Evolutionary conservation across 1,139 yeast genomes (phyloP).

Genomic region (Zygoascus sp.): DNA sequence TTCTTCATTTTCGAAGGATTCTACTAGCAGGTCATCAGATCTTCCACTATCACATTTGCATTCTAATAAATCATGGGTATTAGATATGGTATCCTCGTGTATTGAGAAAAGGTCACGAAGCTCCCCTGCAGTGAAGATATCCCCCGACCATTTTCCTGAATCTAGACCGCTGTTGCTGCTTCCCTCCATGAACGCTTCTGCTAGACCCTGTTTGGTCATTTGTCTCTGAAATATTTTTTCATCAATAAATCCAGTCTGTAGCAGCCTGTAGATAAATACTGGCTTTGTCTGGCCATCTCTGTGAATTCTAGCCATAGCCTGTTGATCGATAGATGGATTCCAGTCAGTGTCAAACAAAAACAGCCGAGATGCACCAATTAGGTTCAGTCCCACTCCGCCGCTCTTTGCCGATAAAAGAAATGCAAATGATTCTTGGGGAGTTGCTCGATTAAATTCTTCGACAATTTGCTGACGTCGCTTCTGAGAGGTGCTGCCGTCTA

Average conservation of each 20-base stretch:
- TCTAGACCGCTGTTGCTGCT: slow-evolving; percentile 2
- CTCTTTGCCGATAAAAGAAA: slow-evolving; percentile 84
- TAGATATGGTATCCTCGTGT: slow-evolving; percentile 48
- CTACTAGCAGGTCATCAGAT: slow-evolving; percentile 15
- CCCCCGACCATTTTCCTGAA: slow-evolving; percentile 13
- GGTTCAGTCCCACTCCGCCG: slow-evolving; percentile 91
- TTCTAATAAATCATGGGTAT: slow-evolving; percentile 80
- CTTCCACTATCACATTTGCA: slow-evolving; percentile 51
- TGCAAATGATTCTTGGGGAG: slow-evolving; percentile 46
- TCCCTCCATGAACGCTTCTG: slow-evolving; percentile 58
- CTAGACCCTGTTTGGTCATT: slow-evolving; percentile 72
- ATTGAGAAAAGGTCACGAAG: slow-evolving; percentile 71
- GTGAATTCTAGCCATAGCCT: slow-evolving; percentile 94
- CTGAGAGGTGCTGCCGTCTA: slow-evolving; percentile 83
- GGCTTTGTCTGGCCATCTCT: slow-evolving; percentile 85
- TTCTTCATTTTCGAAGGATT: slow-evolving; percentile 9
- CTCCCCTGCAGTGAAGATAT: slow-evolving; percentile 47
- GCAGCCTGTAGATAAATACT: slow-evolving; percentile 75
- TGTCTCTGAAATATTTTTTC: slow-evolving; percentile 96
- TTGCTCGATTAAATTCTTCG: slow-evolving; percentile 56
- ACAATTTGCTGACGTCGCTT: slow-evolving; percentile 63
- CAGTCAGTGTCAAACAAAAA: slow-evolving; percentile 85
- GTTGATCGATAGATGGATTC: slow-evolving; percentile 91
- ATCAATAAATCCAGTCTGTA: slow-evolving; percentile 77
- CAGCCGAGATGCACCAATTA: slow-evolving; percentile 85